These are phyloP conservation scores for Penicillium samsonianum DNA, from an alignment of 495 filamentous ascomycete genomes.

Conservation along the genomic window DNA sequence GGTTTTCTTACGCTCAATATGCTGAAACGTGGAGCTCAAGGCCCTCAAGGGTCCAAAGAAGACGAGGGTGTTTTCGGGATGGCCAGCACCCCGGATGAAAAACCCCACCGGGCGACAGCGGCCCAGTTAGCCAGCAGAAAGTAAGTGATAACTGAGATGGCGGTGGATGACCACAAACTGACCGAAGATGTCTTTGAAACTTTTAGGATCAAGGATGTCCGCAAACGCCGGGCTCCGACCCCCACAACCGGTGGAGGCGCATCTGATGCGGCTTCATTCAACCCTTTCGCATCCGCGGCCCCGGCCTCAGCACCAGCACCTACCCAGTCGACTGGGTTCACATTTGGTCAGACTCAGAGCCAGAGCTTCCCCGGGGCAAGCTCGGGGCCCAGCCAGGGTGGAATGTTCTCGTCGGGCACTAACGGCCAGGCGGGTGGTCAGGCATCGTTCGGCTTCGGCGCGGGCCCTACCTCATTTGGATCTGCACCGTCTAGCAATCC, in stretches of 20 bases:
- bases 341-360: constrained; percentile 49
- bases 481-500: constrained; percentile 39
- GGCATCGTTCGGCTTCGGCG: constrained; percentile 42
- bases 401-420: constrained; percentile 44
- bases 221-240: constrained; percentile 32
- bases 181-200: background rate
- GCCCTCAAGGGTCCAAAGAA: constrained; percentile 40
- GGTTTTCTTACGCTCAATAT: constrained; percentile 25
- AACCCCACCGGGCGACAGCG: constrained; percentile 51
- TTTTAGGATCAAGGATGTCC: constrained; percentile 42
- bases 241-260: constrained; percentile 20
- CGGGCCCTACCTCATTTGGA: constrained; percentile 28
- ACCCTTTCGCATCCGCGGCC: constrained; percentile 33
- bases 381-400: constrained; percentile 32
- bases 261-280: constrained; percentile 24
- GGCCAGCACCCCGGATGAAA: constrained; percentile 47
- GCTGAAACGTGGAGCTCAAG: constrained; percentile 42
- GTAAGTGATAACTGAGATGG: constrained; percentile 40
- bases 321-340: constrained; percentile 39
- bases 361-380: constrained; percentile 49
- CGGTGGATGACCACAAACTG: constrained; percentile 5
- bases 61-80: constrained; percentile 36
- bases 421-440: constrained; percentile 25
- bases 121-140: constrained; percentile 54
- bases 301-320: constrained; percentile 31